Evolutionary conservation across 805 yeast species (phyloP), one percentile per base, ranked within the genome.

Genomic region (Zygotorulaspora sp.): DNA sequence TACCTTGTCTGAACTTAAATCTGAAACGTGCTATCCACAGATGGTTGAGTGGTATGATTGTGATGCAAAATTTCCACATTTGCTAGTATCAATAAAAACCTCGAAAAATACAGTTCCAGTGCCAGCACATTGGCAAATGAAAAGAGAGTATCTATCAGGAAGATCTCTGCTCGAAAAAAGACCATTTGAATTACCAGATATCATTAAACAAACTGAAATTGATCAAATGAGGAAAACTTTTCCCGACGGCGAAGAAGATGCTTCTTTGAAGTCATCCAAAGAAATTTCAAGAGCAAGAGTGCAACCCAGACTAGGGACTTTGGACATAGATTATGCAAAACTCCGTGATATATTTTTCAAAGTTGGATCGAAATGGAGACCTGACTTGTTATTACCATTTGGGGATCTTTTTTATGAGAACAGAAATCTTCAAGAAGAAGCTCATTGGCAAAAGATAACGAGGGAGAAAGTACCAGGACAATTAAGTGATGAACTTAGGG

Each of bases 321-420:
- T 90, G 15, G 97, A 90, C 57, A 74, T 92, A 16, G 97, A 90
- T 60, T 89, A 83, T 56, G 80, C 75, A 45, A 83, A 78, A 46
- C 61, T 90, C 14, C 79, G 86, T 55, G 84, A 85, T 57, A 95
- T 96, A 0, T 89, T 90, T 53, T 89, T 87, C 71, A 81, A 80
- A 55, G 66, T 74, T 51, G 96, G 90, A 52, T 68, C 79, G 0
- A 41, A 48, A 19, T 61, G 65, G 65, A 80, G 78, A 49, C 97
- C 97, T 0, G 66, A 70, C 29, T 18, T 40, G 8, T 50, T 90
- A 33, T 70, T 75, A 15, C 70, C 67, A 2, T 80, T 69, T 61
- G 97, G 97, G 10, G 90, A 86, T 40, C 58, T 84, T 8, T 87
- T 77, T 59, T 83, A 72, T 50, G 97, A 89, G 55, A 90, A 89